Base-by-base conservation (phyloP, 805 yeast species). In the Kodamaea leandrae region DNA sequence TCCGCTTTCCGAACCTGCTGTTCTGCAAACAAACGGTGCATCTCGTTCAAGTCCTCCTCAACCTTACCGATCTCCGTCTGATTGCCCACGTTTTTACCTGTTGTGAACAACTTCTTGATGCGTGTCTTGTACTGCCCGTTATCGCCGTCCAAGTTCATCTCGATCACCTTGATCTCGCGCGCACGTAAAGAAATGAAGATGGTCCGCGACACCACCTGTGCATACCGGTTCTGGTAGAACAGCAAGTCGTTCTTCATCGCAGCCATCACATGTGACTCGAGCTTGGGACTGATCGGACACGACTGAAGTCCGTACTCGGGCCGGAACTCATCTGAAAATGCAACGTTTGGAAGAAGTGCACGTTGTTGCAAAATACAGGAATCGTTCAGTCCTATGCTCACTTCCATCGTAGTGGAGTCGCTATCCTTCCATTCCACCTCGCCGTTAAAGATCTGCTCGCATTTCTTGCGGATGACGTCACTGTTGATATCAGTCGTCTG, bases 221-320 rank as follows among this genome's bases (percentile, higher is more conserved):
- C 61, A 34, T 54, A 57, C 45, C 64, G 63, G 42, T 66, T 67
- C 39, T 66, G 73, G 44, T 60, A 64, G 44, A 67, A 68, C 29
- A 68, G 52, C 40, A 78, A 53, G 49, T 78, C 83, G 42, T 66
- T 68, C 49, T 73, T 77, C 83, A 79, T 79, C 10, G 79, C 61
- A 24, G 57, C 57, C 10, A 69, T 54, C 8, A 79, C 68, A 39
- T 70, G 76, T 6, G 66, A 57, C 45, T 78, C 83, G 6, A 78
- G 56, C 42, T 77, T 76, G 10, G 73, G 66, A 15, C 67, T 61
- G 12, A 69, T 58, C 1, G 81, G 82, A 50, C 80, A 75, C 7
- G 81, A 77, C 54, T 79, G 85, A 19, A 77, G 45, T 10, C 62
- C 55, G 49, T 71, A 77, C 48, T 77, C 82, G 0, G 80, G 76